Evolutionary conservation across 1,139 yeast genomes (phyloP).

Genomic region (Suhomyces chickasaworum): DNA sequence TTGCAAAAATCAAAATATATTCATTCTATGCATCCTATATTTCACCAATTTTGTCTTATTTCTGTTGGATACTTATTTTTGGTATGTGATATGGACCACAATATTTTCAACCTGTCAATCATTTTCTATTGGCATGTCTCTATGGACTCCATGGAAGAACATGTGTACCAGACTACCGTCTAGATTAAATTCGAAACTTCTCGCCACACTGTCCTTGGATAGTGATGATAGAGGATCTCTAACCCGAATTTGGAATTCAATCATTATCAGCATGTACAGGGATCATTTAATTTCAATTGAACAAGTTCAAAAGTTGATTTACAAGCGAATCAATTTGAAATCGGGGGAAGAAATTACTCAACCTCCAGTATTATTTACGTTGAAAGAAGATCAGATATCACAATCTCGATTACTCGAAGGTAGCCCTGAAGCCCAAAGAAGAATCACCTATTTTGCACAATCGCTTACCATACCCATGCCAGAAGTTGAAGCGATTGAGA

Average conservation of each 20-base stretch:
- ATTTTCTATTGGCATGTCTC: constrained; percentile 73
- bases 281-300: constrained; percentile 78
- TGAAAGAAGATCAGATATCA: constrained; percentile 63
- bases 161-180: constrained; percentile 74
- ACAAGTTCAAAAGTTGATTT: constrained; percentile 62
- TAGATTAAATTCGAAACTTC: constrained; percentile 44
- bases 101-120: constrained; percentile 71
- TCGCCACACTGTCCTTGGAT: not conserved
- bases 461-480: constrained; percentile 78
- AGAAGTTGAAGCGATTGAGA: constrained; percentile 66
- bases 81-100: constrained; percentile 86
- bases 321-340: constrained; percentile 28
- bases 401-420: constrained; percentile 47
- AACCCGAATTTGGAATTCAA: constrained; percentile 77
- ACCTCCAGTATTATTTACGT: constrained; percentile 70
- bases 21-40: constrained; percentile 57
- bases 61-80: constrained; percentile 81
- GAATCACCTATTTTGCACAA: constrained; percentile 87
- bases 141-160: constrained; percentile 86
- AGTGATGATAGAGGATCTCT: constrained; percentile 42
- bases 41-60: constrained; percentile 72
- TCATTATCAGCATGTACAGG: constrained; percentile 71
- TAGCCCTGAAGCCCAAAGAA: constrained; percentile 75
- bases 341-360: constrained; percentile 29
- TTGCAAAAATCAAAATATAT: constrained; percentile 61